Percentiles rank a stretch among this genome's conserved stretches.
These are phyloP conservation scores for Solanum appendiculatum DNA, from an alignment of 257 asterid species.

Conservation along the genomic window DNA sequence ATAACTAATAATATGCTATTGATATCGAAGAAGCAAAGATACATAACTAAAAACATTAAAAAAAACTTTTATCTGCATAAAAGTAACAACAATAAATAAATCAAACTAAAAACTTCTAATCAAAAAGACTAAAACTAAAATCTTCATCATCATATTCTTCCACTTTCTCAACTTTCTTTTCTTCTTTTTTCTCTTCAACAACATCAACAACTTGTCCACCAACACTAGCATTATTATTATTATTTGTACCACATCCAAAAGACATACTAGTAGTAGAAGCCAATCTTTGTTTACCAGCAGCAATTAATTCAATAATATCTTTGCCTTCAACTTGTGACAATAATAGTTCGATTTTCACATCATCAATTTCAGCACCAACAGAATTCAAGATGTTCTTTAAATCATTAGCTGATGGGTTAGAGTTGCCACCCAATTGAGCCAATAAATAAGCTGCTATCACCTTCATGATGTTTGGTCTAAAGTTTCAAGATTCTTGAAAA, in stretches of 20 bases:
- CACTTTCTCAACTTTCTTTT: neutral
- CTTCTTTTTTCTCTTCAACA: neutral
- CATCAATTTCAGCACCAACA: constrained; percentile 4
- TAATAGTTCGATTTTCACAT: neutral
- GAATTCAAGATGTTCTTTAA: constrained; percentile 4
- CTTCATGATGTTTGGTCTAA: neutral
- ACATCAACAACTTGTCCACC: neutral
- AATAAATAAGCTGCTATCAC: constrained; percentile 11
- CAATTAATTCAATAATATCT: constrained; percentile 7
- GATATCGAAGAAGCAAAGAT: neutral
- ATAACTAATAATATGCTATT: neutral
- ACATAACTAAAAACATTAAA: neutral
- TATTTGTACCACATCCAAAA: neutral
- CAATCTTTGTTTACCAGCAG: constrained; percentile 2
- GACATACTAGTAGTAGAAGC: neutral
- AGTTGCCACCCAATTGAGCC: constrained; percentile 11
- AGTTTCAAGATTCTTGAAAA: neutral
- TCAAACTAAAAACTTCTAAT: neutral
- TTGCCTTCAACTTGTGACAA: neutral
- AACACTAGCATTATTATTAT: neutral
- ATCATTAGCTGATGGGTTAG: neutral
- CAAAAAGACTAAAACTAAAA: neutral
- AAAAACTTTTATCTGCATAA: neutral
- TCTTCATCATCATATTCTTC: constrained; percentile 7
- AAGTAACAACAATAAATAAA: neutral